Evolutionary conservation across 495 filamentous ascomycete genomes (phyloP).

Genomic region (Aspergillus mulundensis): DNA sequence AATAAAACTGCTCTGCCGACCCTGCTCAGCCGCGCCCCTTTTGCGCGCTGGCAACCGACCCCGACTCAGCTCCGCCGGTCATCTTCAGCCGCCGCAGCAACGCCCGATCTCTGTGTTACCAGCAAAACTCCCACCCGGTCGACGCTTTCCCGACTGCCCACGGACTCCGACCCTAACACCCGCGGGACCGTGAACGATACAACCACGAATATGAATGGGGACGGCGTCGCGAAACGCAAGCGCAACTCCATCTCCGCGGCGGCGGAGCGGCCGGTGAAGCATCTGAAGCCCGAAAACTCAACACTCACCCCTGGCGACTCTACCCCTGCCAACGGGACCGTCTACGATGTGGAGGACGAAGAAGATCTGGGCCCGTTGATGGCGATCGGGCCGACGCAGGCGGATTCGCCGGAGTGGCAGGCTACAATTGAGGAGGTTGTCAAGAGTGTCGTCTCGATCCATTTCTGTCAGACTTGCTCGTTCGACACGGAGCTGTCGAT

Average conservation of each 20-base stretch:
- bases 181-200: slow-evolving; percentile 6
- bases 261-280: slow-evolving; percentile 54
- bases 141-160: slow-evolving; percentile 7
- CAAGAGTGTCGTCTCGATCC: slow-evolving; percentile 89
- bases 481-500: slow-evolving; percentile 95
- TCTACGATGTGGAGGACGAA: slow-evolving; percentile 47
- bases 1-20: background rate
- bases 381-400: slow-evolving; percentile 47
- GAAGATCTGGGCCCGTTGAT: slow-evolving; percentile 38
- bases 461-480: slow-evolving; percentile 97
- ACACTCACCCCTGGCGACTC: slow-evolving; percentile 40
- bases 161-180: slow-evolving; percentile 2
- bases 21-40: background rate
- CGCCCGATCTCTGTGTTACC: slow-evolving; percentile 1
- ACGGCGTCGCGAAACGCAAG: slow-evolving; percentile 57
- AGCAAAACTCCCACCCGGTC: slow-evolving; percentile 3
- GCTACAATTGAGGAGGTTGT: slow-evolving; percentile 92
- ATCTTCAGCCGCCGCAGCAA: background rate
- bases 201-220: slow-evolving; percentile 51
- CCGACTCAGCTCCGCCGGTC: slow-evolving; percentile 9
- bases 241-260: slow-evolving; percentile 47
- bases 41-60: slow-evolving; percentile 11
- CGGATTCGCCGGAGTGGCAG: slow-evolving; percentile 95
- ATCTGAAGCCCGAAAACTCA: slow-evolving; percentile 46
- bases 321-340: slow-evolving; percentile 45